These are phyloP conservation scores for Diplogelasinospora grovesii DNA, from an alignment of 495 filamentous ascomycete species.

Conservation along the genomic window DNA sequence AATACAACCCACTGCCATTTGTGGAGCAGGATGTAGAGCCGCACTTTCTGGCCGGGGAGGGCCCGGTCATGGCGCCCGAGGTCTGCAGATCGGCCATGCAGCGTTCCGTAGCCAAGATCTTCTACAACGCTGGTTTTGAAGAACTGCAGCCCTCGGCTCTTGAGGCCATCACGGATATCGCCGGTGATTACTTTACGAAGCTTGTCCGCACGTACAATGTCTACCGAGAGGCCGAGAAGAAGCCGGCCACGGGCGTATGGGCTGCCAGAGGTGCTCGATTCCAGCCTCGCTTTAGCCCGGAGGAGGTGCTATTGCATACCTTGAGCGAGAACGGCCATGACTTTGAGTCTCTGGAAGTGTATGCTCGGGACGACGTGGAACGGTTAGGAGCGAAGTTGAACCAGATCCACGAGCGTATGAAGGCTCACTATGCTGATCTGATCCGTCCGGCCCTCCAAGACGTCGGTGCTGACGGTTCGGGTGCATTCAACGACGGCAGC, in stretches of 20 bases:
- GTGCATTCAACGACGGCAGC: slow-evolving; percentile 89
- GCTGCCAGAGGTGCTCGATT: slow-evolving; percentile 40
- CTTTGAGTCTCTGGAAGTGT: slow-evolving; percentile 73
- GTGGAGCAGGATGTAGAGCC: slow-evolving; percentile 76
- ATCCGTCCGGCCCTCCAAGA: slow-evolving; percentile 79
- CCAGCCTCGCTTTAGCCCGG: slow-evolving; percentile 63
- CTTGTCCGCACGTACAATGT: slow-evolving; percentile 68
- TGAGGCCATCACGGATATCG: slow-evolving; percentile 84
- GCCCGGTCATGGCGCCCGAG: slow-evolving; percentile 74
- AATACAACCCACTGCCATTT: slow-evolving; percentile 91
- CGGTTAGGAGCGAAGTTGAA: slow-evolving; percentile 75
- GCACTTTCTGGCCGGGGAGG: slow-evolving; percentile 79
- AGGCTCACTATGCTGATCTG: slow-evolving; percentile 79
- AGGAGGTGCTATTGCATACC: slow-evolving; percentile 83
- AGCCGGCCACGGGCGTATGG: slow-evolving; percentile 34
- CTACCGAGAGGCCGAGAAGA: slow-evolving; percentile 76
- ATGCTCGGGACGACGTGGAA: slow-evolving; percentile 91
- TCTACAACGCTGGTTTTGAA: slow-evolving; percentile 95
- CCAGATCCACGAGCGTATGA: slow-evolving; percentile 88
- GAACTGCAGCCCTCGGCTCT: slow-evolving; percentile 93
- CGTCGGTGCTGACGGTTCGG: slow-evolving; percentile 74
- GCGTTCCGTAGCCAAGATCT: slow-evolving; percentile 85
- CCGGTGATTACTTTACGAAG: slow-evolving; percentile 82
- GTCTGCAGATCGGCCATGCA: slow-evolving; percentile 78
- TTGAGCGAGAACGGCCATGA: slow-evolving; percentile 76